Conservation (phyloP, 176 grass and related monocot genomes). For the Musa itinerans region DNA sequence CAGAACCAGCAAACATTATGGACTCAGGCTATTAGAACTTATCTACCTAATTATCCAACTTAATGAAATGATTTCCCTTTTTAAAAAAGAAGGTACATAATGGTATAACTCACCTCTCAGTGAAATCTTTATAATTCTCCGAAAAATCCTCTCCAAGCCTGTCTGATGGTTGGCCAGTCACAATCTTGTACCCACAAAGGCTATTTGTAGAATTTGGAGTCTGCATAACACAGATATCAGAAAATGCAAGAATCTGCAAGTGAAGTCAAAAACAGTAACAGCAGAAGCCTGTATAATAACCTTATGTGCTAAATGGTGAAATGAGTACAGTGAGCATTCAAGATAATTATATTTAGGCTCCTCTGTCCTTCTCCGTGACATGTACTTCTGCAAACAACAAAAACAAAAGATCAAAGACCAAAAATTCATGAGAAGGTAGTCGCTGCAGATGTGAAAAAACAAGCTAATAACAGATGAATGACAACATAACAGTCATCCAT, state of each 20-base stretch:
- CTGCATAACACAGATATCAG: conserved; percentile 40
- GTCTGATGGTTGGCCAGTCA: conserved; percentile 96
- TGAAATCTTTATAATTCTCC: conserved; percentile 85
- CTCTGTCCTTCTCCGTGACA: conserved; percentile 84
- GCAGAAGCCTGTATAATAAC: conserved; percentile 32
- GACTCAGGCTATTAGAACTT: neutral
- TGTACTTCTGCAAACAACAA: conserved; percentile 65
- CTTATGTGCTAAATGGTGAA: conserved; percentile 95
- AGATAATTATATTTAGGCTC: conserved; percentile 78
- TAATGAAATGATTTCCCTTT: neutral
- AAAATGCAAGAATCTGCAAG: conserved; percentile 16
- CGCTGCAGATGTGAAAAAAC: neutral
- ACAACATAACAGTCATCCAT: neutral
- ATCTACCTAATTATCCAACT: neutral
- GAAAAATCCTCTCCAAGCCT: conserved; percentile 97
- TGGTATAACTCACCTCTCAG: conserved; percentile 43
- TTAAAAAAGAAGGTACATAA: neutral
- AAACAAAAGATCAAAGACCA: conserved; percentile 10
- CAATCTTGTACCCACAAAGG: conserved; percentile 97
- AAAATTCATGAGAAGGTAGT: neutral
- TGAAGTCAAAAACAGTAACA: conserved; percentile 16
- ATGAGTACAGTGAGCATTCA: conserved; percentile 88
- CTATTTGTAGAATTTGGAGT: conserved; percentile 97
- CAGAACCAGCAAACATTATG: neutral
- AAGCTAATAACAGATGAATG: neutral